Base-by-base conservation (phyloP, 2,329 filamentous ascomycete species). In the Hirsutella minnesotensis region DNA sequence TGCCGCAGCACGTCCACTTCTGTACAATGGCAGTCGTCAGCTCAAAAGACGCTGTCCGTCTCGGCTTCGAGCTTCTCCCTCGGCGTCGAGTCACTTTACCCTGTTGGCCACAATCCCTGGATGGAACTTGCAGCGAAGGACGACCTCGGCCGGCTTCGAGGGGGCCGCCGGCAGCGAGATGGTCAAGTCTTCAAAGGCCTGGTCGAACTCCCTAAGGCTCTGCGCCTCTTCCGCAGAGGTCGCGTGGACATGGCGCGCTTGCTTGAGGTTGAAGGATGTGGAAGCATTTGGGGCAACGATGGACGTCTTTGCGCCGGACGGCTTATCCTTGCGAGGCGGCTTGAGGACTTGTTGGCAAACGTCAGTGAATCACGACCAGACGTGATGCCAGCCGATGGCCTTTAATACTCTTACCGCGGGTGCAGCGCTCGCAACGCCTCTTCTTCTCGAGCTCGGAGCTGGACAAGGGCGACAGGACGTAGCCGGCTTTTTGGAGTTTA, bases 1-100 rank as follows among this genome's bases (percentile, higher is more conserved):
- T 48, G 7, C 50, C 47, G 45, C 60, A 63, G 47, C 60, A 63
- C 10, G 56, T 55, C 55, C 57, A 62, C 43, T 43, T 42, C 54
- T 59, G 38, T 22, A 15, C 4, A 16, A 3, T 8, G 20, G 4
- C 2, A 2, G 9, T 7, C 18, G 21, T 33, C n/a, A 5, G 40
- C 47, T 38, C 41, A 18, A 9, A 15, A 38, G 7, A 20, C 9
- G n/a, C 18, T n/a, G 33, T 9, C 9, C 15, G 16, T n/a, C 15
- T 5, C 3, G 15, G 16, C n/a, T n/a, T 13, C 33, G 33, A 18
- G 33, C 33, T 9, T 9, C 15, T 5, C 13, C 9, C 15, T 4
- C 8, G 9, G 13, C 27, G 30, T 19, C 15, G 21, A 18, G 31
- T 12, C 4, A 27, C 3, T 51, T 30, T 51, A 59, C 61, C 43